Evolutionary conservation across 495 filamentous ascomycete species (phyloP).

Genomic region (Cryomyces antarcticus): DNA sequence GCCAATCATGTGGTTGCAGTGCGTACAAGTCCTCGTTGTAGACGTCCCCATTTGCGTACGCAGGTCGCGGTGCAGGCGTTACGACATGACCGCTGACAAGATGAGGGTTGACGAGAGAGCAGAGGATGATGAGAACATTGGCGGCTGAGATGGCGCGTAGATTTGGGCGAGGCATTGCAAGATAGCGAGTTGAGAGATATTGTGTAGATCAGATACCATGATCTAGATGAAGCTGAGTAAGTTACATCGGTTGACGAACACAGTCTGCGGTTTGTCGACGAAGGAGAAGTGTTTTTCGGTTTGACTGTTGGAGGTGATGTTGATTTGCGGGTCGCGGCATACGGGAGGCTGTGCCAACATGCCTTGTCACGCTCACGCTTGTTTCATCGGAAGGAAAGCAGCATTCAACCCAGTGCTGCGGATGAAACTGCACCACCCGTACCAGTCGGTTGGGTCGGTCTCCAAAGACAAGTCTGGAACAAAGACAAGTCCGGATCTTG

Average conservation of each 20-base stretch:
- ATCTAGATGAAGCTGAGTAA: neutral
- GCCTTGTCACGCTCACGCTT: too few species aligned
- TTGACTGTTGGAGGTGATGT: too few species aligned
- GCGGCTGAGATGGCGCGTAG: neutral
- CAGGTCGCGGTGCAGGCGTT: neutral
- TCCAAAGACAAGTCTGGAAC: too few species aligned
- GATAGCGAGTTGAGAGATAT: neutral
- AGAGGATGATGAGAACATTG: neutral
- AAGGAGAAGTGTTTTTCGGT: too few species aligned
- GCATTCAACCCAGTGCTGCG: too few species aligned
- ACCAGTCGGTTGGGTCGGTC: too few species aligned
- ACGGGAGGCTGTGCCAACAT: too few species aligned
- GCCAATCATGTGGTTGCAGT: neutral
- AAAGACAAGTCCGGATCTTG: too few species aligned
- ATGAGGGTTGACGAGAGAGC: neutral
- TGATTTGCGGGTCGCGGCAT: too few species aligned
- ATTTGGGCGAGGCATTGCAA: neutral
- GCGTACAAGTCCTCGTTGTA: neutral
- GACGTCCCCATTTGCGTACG: neutral
- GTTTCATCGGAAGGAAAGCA: too few species aligned
- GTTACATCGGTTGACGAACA: neutral
- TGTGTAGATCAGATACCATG: neutral
- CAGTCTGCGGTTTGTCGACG: too few species aligned
- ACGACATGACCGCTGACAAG: neutral
- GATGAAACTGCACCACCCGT: too few species aligned